Evolutionary conservation across 2,329 filamentous ascomycete species (phyloP).

Genomic region (Pseudocercospora eumusae): DNA sequence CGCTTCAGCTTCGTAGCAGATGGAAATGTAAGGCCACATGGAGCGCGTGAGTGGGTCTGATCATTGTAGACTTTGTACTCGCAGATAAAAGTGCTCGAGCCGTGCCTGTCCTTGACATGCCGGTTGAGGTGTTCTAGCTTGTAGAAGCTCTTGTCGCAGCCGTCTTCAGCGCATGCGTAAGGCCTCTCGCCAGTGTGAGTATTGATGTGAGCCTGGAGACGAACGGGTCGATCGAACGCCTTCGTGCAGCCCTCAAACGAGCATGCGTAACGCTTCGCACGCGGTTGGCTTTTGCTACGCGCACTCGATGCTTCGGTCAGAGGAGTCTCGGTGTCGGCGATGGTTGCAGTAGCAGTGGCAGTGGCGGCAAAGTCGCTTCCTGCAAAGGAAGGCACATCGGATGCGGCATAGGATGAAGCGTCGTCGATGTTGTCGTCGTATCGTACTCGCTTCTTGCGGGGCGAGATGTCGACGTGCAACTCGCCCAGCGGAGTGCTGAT

Average conservation of each 20-base stretch:
- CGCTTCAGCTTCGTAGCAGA: slow-evolving; percentile 75
- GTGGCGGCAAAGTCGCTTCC: slow-evolving; percentile 18
- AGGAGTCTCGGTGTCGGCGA: slow-evolving; percentile 26
- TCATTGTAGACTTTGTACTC: slow-evolving; percentile 47
- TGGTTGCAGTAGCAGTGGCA: slow-evolving; percentile 20
- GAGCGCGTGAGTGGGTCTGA: slow-evolving; percentile 43
- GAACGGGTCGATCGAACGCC: slow-evolving; percentile 82
- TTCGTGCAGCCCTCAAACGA: slow-evolving; percentile 73
- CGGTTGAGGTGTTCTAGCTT: slow-evolving; percentile 83
- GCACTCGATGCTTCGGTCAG: slow-evolving; percentile 29
- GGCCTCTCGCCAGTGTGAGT: slow-evolving; percentile 85
- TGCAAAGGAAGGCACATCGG: slow-evolving; percentile 18
- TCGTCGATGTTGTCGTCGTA: slow-evolving; percentile 16
- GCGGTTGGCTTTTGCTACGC: slow-evolving; percentile 40
- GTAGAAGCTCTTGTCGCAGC: slow-evolving; percentile 80
- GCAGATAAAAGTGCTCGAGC: slow-evolving; percentile 70
- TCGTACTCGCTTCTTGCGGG: slow-evolving; percentile 21
- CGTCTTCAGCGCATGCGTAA: slow-evolving; percentile 68
- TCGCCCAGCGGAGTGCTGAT: slow-evolving; percentile 16
- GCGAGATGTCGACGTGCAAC: slow-evolving; percentile 18
- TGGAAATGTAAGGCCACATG: slow-evolving; percentile 78
- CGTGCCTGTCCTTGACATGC: slow-evolving; percentile 81
- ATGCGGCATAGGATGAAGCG: slow-evolving; percentile 15
- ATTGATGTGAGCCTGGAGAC: slow-evolving; percentile 75
- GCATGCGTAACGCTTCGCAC: slow-evolving; percentile 76